These are phyloP conservation scores for Sugiyamaella xylanicola DNA, from an alignment of 1,139 yeast species.

Conservation along the genomic window DNA sequence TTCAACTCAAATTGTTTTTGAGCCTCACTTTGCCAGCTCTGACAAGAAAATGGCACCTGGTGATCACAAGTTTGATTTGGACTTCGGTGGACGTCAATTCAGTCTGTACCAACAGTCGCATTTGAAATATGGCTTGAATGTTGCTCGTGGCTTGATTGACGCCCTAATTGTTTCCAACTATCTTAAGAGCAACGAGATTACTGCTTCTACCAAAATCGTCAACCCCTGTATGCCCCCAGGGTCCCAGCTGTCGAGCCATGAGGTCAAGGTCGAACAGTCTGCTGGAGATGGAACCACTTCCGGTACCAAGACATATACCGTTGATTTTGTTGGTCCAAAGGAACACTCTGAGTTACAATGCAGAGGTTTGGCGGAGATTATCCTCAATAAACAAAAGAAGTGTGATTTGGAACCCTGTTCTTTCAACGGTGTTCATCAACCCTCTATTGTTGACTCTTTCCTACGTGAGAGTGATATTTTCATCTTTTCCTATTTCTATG, in stretches of 20 bases:
- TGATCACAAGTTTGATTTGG: conserved; percentile 79
- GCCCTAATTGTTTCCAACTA: conserved; percentile 39
- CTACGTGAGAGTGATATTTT: conserved; percentile 70
- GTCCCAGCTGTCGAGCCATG: conserved; percentile 48
- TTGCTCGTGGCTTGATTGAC: conserved; percentile 86
- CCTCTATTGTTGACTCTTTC: conserved; percentile 79
- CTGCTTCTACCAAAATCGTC: conserved; percentile 39
- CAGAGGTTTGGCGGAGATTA: conserved; percentile 76
- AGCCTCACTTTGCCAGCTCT: conserved; percentile 63
- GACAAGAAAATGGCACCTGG: conserved; percentile 74
- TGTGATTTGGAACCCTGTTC: conserved; percentile 85
- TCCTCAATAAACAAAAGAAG: conserved; percentile 77
- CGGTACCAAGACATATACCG: conserved; percentile 39
- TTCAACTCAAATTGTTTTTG: conserved; percentile 96
- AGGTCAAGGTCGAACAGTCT: conserved; percentile 56
- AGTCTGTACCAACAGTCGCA: conserved; percentile 93
- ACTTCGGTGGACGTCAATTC: conserved; percentile 80
- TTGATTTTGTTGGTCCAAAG: conserved; percentile 74
- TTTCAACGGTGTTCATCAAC: conserved; percentile 96
- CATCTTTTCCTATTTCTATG: conserved; percentile 92
- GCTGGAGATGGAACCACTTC: conserved; percentile 37
- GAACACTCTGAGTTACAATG: conserved; percentile 74
- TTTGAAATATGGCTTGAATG: conserved; percentile 92
- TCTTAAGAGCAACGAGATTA: conserved; percentile 22
- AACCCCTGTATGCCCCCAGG: conserved; percentile 93